Base-by-base conservation (phyloP, 169 alveolate genomes). In the Eimeria nieschulzi region DNA sequence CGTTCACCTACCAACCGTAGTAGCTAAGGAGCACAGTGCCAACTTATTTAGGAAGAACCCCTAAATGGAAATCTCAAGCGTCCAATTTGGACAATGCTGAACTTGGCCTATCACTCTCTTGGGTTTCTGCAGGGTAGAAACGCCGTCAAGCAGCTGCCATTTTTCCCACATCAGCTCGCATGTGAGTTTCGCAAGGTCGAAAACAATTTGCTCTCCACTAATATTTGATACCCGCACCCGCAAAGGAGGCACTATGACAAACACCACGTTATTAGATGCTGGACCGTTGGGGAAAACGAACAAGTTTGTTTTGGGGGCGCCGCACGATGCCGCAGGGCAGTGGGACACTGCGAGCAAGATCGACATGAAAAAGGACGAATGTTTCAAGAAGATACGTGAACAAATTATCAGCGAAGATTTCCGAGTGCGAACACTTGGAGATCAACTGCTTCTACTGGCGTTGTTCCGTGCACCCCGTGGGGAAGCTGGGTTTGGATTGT, bases 281-380 rank as follows among this genome's bases (percentile, higher is more conserved):
- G 70, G 70, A 15, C 5, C 23, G n/a, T 13, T 61, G 70, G 15
- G 23, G n/a, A 61, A 61, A 82, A 54, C 23, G 19, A 12, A 46
- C 64, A 6, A 25, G 66, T 21, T 54, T 26, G 91, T 51, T 70
- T 71, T 0, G 7, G 83, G 72, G 55, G 26, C 7, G 2, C 12
- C 25, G 55, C 13, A 13, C 39, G 0, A 9, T 25, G 72, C 66
- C 46, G 15, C 87, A 80, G 90, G 93, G 93, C 93, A 90, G 51
- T 90, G 93, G 93, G 73, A 54, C 70, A 80, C 75, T 17, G 86
- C 87, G 33, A 64, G 91, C 85, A 79, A 70, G 70, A 54, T 79
- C 55, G 83, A 76, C 66, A 82, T 90, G 64, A 72, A 85, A 26
- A 79, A 79, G 13, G 85, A 90, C 39, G 79, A 21, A 19, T 26